Evolutionary conservation across 352 stramenopile genomes (phyloP).

Genomic region (Globisporangium okanoganense): DNA sequence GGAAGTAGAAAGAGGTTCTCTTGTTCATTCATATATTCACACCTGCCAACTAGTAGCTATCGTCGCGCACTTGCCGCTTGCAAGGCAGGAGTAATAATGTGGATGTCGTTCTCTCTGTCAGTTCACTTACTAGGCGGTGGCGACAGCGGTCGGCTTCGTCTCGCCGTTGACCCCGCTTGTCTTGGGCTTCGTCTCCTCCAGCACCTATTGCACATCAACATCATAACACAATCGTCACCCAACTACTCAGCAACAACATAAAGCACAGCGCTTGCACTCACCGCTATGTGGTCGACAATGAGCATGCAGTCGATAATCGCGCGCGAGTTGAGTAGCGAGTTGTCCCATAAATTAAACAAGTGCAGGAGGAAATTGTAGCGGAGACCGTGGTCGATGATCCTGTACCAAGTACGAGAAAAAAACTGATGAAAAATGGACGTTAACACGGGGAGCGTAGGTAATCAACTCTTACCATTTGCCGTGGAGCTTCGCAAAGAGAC

Average conservation of each 20-base stretch:
- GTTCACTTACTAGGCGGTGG: not conserved
- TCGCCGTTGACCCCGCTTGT: not conserved
- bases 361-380: conserved; percentile 87
- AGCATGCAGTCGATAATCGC: conserved; percentile 87
- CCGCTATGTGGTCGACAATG: conserved; percentile 71
- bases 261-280: conserved; percentile 11
- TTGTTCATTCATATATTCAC: conserved; percentile 9
- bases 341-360: conserved; percentile 90
- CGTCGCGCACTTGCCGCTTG: not conserved
- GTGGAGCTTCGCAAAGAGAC: conserved; percentile 78
- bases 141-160: not conserved
- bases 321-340: conserved; percentile 80
- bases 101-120: not conserved
- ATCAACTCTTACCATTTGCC: conserved; percentile 61
- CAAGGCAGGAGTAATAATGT: not conserved
- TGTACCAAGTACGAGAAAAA: conserved; percentile 13
- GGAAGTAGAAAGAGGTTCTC: not conserved
- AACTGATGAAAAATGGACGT: not conserved
- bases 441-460: not conserved
- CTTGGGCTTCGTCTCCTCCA: conserved; percentile 29
- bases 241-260: not conserved
- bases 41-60: not conserved
- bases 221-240: not conserved
- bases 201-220: conserved; percentile 14
- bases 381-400: conserved; percentile 68